Evolutionary conservation across 805 yeast genomes (phyloP).

Genomic region (Babjeviella inositovora): DNA sequence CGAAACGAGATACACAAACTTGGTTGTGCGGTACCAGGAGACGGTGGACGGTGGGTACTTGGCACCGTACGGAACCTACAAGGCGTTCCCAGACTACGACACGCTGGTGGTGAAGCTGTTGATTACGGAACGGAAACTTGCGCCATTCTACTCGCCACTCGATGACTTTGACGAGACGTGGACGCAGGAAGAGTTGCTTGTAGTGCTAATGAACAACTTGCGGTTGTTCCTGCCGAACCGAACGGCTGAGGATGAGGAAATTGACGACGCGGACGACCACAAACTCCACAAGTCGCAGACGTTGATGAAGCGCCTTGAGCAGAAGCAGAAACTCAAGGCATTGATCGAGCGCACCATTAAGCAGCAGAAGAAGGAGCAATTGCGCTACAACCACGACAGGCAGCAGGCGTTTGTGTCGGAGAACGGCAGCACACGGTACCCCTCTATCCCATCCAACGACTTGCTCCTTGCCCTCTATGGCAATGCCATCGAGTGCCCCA

Average conservation of each 20-base stretch:
- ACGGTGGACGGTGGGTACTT: constrained; percentile 88
- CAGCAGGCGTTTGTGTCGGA: too few relatives aligned
- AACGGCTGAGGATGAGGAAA: constrained; percentile 31
- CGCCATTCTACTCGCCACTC: constrained; percentile 86
- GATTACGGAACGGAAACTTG: constrained; percentile 53
- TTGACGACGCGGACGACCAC: constrained; percentile 48
- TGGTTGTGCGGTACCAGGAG: constrained; percentile 47
- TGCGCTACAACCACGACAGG: constrained; percentile 1
- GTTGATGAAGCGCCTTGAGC: constrained; percentile 29
- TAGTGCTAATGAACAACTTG: constrained; percentile 25
- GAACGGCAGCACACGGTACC: constrained; percentile 9
- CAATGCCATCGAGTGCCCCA: constrained; percentile 76
- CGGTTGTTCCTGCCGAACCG: constrained; percentile 32
- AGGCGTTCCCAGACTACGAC: constrained; percentile 60
- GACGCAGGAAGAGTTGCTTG: constrained; percentile 55
- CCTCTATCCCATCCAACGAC: constrained; percentile 19
- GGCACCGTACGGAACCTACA: constrained; percentile 85
- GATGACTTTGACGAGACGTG: constrained; percentile 63
- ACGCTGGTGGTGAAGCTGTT: constrained; percentile 56
- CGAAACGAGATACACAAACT: too few relatives aligned
- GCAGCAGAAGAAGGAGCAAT: constrained; percentile 12
- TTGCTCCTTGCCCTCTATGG: constrained; percentile 47
- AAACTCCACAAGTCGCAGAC: constrained; percentile 32
- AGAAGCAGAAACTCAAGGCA: constrained; percentile 20
- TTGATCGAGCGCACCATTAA: constrained; percentile 19